Conservation (phyloP, 1,139 yeast species). For the Suhomyces bokatorum region DNA sequence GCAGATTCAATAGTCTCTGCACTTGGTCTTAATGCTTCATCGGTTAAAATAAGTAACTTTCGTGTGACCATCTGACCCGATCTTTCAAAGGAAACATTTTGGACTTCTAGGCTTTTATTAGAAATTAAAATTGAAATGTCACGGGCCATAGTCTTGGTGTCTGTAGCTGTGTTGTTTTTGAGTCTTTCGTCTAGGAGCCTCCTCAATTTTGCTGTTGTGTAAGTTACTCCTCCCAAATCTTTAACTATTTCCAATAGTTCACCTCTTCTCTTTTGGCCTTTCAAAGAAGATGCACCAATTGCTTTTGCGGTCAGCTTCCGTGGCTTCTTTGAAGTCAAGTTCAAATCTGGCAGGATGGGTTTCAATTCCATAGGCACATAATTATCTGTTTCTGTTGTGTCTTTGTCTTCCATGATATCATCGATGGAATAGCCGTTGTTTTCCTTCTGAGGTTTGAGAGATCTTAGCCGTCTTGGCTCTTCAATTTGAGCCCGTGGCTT, state of each 20-base stretch:
- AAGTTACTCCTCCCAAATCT: conserved; percentile 44
- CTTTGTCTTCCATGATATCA: background rate
- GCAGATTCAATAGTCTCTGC: conserved; percentile 29
- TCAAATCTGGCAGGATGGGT: conserved; percentile 16
- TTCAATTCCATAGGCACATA: conserved; percentile 2
- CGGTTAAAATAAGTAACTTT: conserved; percentile 35
- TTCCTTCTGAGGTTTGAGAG: background rate
- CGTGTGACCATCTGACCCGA: conserved; percentile 35
- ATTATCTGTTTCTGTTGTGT: background rate
- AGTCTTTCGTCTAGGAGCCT: conserved; percentile 38
- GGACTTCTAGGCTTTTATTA: conserved; percentile 28
- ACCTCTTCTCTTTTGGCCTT: conserved; percentile 31
- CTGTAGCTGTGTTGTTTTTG: conserved; percentile 41
- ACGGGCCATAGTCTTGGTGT: conserved; percentile 47
- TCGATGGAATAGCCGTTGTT: background rate
- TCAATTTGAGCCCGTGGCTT: conserved; percentile 1
- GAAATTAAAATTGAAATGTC: conserved; percentile 35
- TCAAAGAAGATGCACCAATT: conserved; percentile 13
- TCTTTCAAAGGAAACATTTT: conserved; percentile 28
- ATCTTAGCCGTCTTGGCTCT: background rate
- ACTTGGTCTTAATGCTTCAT: conserved; percentile 31
- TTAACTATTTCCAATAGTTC: conserved; percentile 37
- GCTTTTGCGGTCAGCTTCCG: conserved; percentile 9
- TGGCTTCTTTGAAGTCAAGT: background rate
- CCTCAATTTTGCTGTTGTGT: conserved; percentile 36